Evolutionary conservation across 1,284 basidiomycete species (phyloP), one percentile per base, ranked within the genome.

Genomic region (Entoloma clypeatum): DNA sequence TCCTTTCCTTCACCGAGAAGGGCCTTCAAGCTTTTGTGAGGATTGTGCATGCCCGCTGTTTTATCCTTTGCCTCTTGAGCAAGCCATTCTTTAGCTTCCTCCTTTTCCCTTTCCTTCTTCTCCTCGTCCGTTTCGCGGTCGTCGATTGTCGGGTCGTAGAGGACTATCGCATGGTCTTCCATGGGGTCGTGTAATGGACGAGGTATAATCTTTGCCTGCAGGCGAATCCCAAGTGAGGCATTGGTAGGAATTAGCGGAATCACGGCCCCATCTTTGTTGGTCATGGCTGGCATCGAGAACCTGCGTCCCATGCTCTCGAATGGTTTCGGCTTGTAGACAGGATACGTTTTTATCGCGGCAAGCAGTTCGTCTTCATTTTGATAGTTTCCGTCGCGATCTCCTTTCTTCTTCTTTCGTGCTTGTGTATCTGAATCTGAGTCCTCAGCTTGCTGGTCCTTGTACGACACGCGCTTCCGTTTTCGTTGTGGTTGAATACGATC

Each of bases 131-230:
- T 91, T 56, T 95, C 92, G 53, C 83, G 69, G 57, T 89, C 86
- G 58, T 99, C 94, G 33, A 96, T 82, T 0, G 95, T 99, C 0
- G 95, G 95, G 57, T 99, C 95, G 60, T 92, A 99, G 3, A 98
- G 69, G 0, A 99, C 96, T 49, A 99, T 95, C 0, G 96, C 93
- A 61, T 96, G 93, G 57, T 98, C 94, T 41, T 87, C 83, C 89
- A 99, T 95, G 0, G 94, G 96, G 60, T 99, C 93, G 57, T 95
- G 87, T 10, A 98, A 68, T 2, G 95, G 95, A 8, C 95, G 76
- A 5, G 95, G 96, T 32, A 91, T 79, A 42, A 98, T 71, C 50
- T 84, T 88, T 0, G 86, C 75, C 44, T 83, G 81, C 1, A 91
- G 86, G 5, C 95, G 79, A 39, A 90, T 86, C 23, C 95, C 95